Evolutionary conservation across 2,329 filamentous ascomycete species (phyloP).

Genomic region (Mycosphaerella sp.): DNA sequence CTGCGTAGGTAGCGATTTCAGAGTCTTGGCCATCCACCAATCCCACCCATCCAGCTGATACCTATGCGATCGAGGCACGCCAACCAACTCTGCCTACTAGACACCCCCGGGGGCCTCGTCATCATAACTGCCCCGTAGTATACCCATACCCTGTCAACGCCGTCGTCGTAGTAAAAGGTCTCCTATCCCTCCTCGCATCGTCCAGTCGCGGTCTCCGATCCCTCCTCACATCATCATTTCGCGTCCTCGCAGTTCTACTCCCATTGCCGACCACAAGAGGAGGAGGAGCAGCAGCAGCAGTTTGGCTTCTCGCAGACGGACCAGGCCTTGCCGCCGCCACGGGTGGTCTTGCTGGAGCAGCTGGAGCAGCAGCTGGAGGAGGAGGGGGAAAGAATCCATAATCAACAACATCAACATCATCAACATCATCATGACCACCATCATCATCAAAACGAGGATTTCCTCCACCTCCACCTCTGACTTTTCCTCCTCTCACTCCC

Average conservation of each 20-base stretch:
- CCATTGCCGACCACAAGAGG: not conserved
- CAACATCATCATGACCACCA: not conserved
- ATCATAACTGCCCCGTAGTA: not conserved
- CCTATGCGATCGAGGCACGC: too few relatives aligned
- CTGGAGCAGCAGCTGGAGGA: not conserved
- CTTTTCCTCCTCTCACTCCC: not conserved
- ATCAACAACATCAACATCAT: not conserved
- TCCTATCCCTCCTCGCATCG: slow-evolving; percentile 4
- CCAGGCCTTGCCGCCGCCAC: not conserved
- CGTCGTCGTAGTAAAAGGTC: slow-evolving; percentile 6
- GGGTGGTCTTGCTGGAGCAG: not conserved
- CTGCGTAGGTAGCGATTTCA: too few relatives aligned
- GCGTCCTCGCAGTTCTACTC: not conserved
- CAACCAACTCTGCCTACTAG: too few relatives aligned
- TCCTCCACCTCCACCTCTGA: too few relatives aligned
- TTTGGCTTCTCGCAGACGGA: not conserved
- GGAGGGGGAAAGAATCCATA: too few relatives aligned
- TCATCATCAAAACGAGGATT: not conserved
- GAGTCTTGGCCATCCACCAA: too few relatives aligned
- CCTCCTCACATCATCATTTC: slow-evolving; percentile 2
- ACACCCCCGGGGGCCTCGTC: too few relatives aligned
- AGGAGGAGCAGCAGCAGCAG: not conserved
- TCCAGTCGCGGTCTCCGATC: not conserved
- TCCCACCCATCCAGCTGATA: too few relatives aligned
- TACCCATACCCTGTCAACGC: slow-evolving; percentile 3